phyloP scores from a whole-genome alignment of 768 basidiomycete genomes.

The Podaxis mareebaensis region DNA sequence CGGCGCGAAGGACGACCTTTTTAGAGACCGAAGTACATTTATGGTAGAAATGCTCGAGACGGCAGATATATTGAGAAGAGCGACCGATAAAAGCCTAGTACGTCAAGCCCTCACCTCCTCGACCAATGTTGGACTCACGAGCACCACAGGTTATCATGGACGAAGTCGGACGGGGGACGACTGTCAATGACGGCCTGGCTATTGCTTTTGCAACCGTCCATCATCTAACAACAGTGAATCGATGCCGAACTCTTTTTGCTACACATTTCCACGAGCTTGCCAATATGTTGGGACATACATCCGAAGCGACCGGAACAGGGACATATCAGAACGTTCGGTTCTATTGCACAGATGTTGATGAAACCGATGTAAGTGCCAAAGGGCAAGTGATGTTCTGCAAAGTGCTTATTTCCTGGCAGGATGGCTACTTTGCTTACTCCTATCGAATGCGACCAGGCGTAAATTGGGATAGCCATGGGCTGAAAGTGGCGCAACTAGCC shows the following conservation, averaged over 20 bases:
- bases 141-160: constrained; percentile 91
- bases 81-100: constrained; percentile 83
- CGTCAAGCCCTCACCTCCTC: constrained; percentile 25
- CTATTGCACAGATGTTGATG: constrained; percentile 87
- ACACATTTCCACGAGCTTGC: constrained; percentile 98
- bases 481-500: constrained; percentile 87
- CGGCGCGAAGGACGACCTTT: constrained; percentile 94
- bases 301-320: constrained; percentile 42
- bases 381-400: not conserved
- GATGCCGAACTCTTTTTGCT: constrained; percentile 88
- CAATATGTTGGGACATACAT: constrained; percentile 71
- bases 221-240: constrained; percentile 70
- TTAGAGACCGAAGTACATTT: constrained; percentile 91
- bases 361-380: constrained; percentile 58
- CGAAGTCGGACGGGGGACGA: constrained; percentile 97
- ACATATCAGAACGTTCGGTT: constrained; percentile 69
- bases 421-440: constrained; percentile 79
- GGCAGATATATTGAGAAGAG: constrained; percentile 82
- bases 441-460: constrained; percentile 81
- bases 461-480: constrained; percentile 87
- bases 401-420: constrained; percentile 39
- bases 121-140: not conserved
- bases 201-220: constrained; percentile 92
- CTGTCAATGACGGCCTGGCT: constrained; percentile 87
- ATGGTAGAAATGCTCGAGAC: constrained; percentile 99